Percentiles rank a stretch among this genome's conserved stretches.
phyloP scores from a whole-genome alignment of 306 rosid species.

The Calophaca sinica region DNA sequence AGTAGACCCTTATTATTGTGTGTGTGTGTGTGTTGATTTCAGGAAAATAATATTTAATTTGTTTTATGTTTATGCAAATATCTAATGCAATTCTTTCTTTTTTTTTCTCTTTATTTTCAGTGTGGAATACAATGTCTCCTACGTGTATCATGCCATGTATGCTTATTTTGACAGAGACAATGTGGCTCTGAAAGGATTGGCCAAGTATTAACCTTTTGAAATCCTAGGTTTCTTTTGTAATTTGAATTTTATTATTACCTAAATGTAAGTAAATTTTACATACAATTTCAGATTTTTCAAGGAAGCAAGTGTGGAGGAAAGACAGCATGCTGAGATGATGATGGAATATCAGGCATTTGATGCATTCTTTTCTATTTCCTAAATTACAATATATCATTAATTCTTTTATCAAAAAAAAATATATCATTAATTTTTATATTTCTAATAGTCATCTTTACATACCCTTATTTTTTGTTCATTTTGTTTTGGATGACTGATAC shows the following conservation, averaged over 20 bases:
- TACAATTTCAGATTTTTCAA: slow-evolving; percentile 49
- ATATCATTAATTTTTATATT: no score
- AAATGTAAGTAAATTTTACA: background rate
- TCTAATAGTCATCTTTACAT: no score
- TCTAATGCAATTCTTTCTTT: background rate
- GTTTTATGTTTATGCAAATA: background rate
- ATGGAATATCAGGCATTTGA: slow-evolving; percentile 54
- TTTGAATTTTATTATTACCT: background rate
- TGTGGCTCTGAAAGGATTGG: slow-evolving; percentile 56
- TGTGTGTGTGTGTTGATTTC: no score
- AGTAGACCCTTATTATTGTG: no score
- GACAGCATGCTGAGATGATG: slow-evolving; percentile 52
- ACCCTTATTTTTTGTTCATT: background rate
- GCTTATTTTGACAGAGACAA: slow-evolving; percentile 72
- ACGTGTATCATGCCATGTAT: slow-evolving; percentile 88
- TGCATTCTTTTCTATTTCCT: background rate
- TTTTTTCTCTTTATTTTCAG: slow-evolving; percentile 47
- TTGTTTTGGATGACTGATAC: slow-evolving; percentile 16
- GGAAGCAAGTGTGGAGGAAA: slow-evolving; percentile 53
- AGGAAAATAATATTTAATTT: background rate
- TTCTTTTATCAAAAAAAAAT: no score
- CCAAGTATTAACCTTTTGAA: slow-evolving; percentile 46
- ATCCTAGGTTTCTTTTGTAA: background rate
- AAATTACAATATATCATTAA: background rate
- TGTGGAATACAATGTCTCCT: slow-evolving; percentile 96